Base-by-base conservation (phyloP, 495 filamentous ascomycete species). In the Podospora pseudocomata region DNA sequence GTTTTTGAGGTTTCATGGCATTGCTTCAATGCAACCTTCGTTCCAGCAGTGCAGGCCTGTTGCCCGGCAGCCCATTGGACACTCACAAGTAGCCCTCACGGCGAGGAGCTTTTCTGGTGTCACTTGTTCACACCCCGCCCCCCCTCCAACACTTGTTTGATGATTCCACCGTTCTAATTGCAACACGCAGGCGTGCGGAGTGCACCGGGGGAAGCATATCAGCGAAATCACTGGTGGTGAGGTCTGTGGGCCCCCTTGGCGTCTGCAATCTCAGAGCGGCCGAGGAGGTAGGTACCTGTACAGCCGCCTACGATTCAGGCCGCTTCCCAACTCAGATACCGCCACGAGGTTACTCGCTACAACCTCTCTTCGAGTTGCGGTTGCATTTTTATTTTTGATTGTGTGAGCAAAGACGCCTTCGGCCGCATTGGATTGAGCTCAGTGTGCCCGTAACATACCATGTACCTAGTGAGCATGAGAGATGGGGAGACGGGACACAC, bases 291-390 rank as follows among this genome's bases (percentile, higher is more conserved):
- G 20, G 27, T 15, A 28, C 5, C 20, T 63, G 44, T 13, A 63
- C 70, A 69, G 63, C 62, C 53, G 44, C 67, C 59, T 32, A 34
- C 67, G 71, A 70, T 70, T 70, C 67, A 72, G 68, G 68, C 65
- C 63, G 68, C 64, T 73, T 68, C 71, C 71, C 56, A 73, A 70
- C 68, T 44, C 63, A 67, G 71, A 68, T 63, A 70, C 68, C 71
- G 68, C 23, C 61, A 32, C 65, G 39, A 67, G 65, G 64, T 58
- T 58, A 58, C 63, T 60, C 26, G 19, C 18, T 23, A 58, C 16
- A 39, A 69, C 26, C 19, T 30, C 34, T 34, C 39, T 55, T 30
- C 57, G 27, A 11, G 30, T 30, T 58, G 55, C n/a, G n/a, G 18
- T 26, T 58, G 55, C 55, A 4, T 49, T 49, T 6, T 9, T 23